Percentiles rank a stretch among this genome's conserved stretches.
Evolutionary conservation across 2,329 filamentous ascomycete genomes (phyloP).

Genomic region (Mycocentrospora acerina): DNA sequence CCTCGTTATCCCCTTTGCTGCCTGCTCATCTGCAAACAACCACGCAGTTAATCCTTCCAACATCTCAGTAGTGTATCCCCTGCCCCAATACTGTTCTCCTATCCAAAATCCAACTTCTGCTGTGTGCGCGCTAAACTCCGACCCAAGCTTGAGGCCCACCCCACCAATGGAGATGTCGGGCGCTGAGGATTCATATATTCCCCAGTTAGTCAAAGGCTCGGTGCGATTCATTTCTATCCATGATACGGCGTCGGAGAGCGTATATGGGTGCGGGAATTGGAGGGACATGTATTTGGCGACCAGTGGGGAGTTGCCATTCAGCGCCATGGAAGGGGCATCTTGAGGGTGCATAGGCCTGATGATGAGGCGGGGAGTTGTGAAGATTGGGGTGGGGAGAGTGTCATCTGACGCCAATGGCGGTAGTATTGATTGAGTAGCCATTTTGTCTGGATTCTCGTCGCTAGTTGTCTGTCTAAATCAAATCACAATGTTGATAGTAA

Average conservation of each 20-base stretch:
- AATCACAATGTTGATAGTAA: not conserved
- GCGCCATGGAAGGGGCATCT: conserved; percentile 30
- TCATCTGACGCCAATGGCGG: conserved; percentile 14
- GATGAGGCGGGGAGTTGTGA: conserved; percentile 28
- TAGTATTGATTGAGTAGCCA: conserved; percentile 18
- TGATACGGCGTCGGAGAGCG: conserved; percentile 25
- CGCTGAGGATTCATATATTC: conserved; percentile 11
- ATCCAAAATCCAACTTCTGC: conserved; percentile 49
- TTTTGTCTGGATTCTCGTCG: conserved; percentile 4
- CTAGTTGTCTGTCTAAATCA: too few relatives aligned
- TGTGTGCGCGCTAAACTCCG: conserved; percentile 38
- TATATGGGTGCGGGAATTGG: conserved; percentile 45
- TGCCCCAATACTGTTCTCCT: conserved; percentile 39
- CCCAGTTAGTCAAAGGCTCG: conserved; percentile 19
- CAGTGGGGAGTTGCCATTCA: conserved; percentile 31
- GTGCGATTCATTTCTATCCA: conserved; percentile 40
- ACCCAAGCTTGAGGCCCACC: conserved; percentile 41
- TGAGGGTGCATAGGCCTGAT: conserved; percentile 35
- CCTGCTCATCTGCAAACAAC: conserved; percentile 32
- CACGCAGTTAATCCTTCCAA: conserved; percentile 38
- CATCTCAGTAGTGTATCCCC: conserved; percentile 35
- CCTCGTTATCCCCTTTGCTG: conserved; percentile 24
- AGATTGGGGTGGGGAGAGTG: conserved; percentile 27
- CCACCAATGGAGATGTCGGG: conserved; percentile 34
- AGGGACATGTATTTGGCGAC: conserved; percentile 42